Evolutionary conservation across 1,284 basidiomycete species (phyloP).

Genomic region (Cystobasidium pallidum): DNA sequence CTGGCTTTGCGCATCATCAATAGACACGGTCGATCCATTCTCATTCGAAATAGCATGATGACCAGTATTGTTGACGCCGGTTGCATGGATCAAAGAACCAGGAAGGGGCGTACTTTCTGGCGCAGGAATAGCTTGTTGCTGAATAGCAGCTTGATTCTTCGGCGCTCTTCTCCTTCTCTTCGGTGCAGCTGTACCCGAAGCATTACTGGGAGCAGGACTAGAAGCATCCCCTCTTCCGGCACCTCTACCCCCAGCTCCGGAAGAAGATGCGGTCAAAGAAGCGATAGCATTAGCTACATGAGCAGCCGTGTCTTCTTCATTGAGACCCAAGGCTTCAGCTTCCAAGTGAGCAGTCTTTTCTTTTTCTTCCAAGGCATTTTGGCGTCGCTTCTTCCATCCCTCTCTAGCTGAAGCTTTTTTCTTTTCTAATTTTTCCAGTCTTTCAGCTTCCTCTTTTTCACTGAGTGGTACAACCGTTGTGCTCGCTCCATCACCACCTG

Average conservation of each 20-base stretch:
- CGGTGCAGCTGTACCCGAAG: neutral
- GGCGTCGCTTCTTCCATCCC: conserved; percentile 43
- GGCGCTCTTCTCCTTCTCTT: conserved; percentile 17
- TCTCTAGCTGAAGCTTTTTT: conserved; percentile 44
- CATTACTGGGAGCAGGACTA: conserved; percentile 10
- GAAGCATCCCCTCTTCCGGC: conserved; percentile 13
- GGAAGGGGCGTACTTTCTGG: neutral
- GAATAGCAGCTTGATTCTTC: neutral
- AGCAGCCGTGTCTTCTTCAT: neutral
- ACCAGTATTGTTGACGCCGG: neutral
- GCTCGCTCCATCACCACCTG: neutral
- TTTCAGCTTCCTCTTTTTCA: conserved; percentile 34
- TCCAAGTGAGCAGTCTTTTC: conserved; percentile 7
- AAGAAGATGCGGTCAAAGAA: neutral
- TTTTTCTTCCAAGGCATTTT: conserved; percentile 29
- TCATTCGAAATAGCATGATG: neutral
- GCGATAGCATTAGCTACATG: conserved; percentile 20
- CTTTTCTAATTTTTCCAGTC: conserved; percentile 25
- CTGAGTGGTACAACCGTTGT: neutral
- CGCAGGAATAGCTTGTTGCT: conserved; percentile 6
- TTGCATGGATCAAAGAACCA: conserved; percentile 16
- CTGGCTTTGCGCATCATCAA: conserved; percentile 6
- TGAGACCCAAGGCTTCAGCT: conserved; percentile 21
- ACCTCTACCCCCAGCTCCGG: neutral
- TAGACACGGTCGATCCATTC: neutral